Percentiles rank a stretch among this genome's conserved stretches.
Conservation (phyloP, 2,329 filamentous ascomycete genomes). For the Colletotrichum lini region DNA sequence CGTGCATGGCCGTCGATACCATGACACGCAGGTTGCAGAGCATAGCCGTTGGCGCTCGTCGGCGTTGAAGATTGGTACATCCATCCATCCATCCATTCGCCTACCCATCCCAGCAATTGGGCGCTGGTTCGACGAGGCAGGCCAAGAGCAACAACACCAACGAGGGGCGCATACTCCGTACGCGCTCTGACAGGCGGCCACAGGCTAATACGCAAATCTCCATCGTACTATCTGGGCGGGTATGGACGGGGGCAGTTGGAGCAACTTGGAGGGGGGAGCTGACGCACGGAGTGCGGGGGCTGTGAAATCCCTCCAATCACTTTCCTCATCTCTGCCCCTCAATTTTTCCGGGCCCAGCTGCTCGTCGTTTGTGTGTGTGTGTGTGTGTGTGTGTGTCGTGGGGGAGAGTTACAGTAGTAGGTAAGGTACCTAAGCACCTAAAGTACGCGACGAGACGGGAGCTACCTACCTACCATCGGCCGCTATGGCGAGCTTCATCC, state of each 20-base stretch:
- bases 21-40: background rate
- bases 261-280: slow-evolving; percentile 28
- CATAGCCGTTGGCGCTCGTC: background rate
- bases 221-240: slow-evolving; percentile 10
- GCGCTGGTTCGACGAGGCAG: background rate
- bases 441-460: slow-evolving; percentile 16
- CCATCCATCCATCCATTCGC: background rate
- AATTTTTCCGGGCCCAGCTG: slow-evolving; percentile 52
- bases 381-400: background rate
- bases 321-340: slow-evolving; percentile 50
- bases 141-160: background rate
- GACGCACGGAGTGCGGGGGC: slow-evolving; percentile 39
- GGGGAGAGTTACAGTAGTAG: slow-evolving; percentile 12
- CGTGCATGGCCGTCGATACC: background rate
- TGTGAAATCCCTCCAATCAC: slow-evolving; percentile 45
- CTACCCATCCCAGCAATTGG: background rate
- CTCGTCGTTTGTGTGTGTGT: too few species aligned
- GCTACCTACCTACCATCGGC: slow-evolving; percentile 14
- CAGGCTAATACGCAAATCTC: background rate
- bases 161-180: background rate
- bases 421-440: too few species aligned
- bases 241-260: background rate
- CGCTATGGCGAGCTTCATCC: slow-evolving; percentile 33
- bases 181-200: background rate
- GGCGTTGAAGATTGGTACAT: slow-evolving; percentile 17